These are phyloP conservation scores for Sisymbrium irio DNA, from an alignment of 345 rosid species.

Conservation along the genomic window DNA sequence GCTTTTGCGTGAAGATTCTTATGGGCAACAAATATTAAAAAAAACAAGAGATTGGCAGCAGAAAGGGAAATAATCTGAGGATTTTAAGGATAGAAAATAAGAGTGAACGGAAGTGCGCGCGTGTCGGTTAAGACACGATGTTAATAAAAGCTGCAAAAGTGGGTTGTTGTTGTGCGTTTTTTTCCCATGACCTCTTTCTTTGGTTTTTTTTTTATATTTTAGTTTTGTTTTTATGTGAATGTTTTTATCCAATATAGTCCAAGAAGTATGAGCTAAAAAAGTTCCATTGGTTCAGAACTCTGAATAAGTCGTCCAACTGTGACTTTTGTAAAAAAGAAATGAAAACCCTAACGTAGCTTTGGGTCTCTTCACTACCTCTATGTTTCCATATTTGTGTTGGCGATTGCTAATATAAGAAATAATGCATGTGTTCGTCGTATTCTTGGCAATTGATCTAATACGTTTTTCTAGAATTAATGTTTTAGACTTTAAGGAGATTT, in stretches of 20 bases:
- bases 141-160: conserved; percentile 27
- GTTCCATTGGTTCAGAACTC: not conserved
- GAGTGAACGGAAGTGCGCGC: conserved; percentile 35
- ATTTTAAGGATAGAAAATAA: conserved; percentile 16
- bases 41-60: not conserved
- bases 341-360: not conserved
- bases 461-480: not conserved
- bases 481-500: not conserved
- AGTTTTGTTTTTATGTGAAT: not conserved
- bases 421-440: not conserved
- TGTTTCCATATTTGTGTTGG: not conserved
- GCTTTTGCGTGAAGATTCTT: conserved; percentile 25
- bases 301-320: not conserved
- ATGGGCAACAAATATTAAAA: not conserved
- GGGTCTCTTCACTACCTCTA: not conserved
- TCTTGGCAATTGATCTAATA: not conserved
- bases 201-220: not conserved
- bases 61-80: not conserved
- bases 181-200: not conserved
- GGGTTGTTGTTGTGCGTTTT: conserved; percentile 21
- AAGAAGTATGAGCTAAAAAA: not conserved
- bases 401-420: not conserved
- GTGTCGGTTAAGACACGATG: conserved; percentile 24
- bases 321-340: not conserved
- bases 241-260: not conserved